Evolutionary conservation across 805 yeast species (phyloP), one percentile per base, ranked within the genome.

Genomic region (Candida insectorum): DNA sequence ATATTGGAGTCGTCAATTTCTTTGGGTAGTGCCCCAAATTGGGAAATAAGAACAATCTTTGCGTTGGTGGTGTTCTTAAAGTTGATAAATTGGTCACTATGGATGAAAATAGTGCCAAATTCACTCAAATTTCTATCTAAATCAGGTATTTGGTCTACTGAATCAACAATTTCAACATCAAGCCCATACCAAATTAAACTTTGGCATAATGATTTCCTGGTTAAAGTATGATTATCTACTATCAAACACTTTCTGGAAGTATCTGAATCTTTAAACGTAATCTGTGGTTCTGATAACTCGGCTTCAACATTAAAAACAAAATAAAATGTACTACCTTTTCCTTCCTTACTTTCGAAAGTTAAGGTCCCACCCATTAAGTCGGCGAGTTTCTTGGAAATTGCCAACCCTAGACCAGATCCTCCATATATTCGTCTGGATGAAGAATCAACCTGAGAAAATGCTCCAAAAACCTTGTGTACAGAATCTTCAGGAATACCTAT

Each of bases 371-470:
- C 69, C 76, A 71, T 71, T 12, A 70, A 47, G 30, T 69, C 74
- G 10, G 70, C 69, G 20, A 71, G 55, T 44, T 68, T 69, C 46
- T 67, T 68, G 20, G 71, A 65, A 21, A 71, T 71, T 1, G 75
- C 72, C 24, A 71, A 50, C 0, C 77, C 77, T 7, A 71, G 49
- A 0, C 77, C 77, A 0, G 77, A 62, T 3, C 79, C 79, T 3
- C 79, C 79, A 52, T 62, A 69, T 8, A 57, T 67, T 39, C 79
- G 48, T 36, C 73, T 55, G 1, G 77, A 63, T 7, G 76, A 69
- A 3, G 75, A 75, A 45, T 73, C 79, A n/a, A 71, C 77, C 51
- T 74, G 79, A 26, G 73, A 65, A 42, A 73, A 73, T 4, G 76
- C 75, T 5, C 73, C 66, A 47, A 73, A 73, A 4, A 73, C 68